A percentile compares a stretch with the other conserved stretches of the same genome.
These are phyloP conservation scores for Saksenaea vasiformis DNA, from an alignment of 371 early-diverging fungal species.

Conservation along the genomic window DNA sequence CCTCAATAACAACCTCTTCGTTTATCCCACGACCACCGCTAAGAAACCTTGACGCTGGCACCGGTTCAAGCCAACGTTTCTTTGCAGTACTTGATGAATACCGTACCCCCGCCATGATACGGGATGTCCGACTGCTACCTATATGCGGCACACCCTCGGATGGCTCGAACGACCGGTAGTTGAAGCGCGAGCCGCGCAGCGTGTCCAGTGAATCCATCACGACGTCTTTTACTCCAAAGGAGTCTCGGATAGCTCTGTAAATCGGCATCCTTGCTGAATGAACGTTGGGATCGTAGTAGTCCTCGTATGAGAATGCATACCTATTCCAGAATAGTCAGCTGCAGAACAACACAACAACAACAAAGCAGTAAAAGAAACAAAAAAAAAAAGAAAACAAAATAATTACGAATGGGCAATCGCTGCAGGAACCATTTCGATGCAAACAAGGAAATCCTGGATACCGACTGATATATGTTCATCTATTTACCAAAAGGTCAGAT, in stretches of 20 bases:
- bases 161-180: slow-evolving; percentile 81
- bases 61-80: slow-evolving; percentile 76
- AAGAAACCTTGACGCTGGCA: slow-evolving; percentile 42
- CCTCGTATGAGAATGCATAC: slow-evolving; percentile 76
- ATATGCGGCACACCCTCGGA: slow-evolving; percentile 65
- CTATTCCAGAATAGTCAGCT: slow-evolving; percentile 17
- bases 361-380: neutral
- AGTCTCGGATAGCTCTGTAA: slow-evolving; percentile 77
- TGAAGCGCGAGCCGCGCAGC: slow-evolving; percentile 75
- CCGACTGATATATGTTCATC: slow-evolving; percentile 79
- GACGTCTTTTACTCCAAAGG: slow-evolving; percentile 83
- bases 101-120: slow-evolving; percentile 79
- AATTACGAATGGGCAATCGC: slow-evolving; percentile 80
- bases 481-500: neutral
- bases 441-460: slow-evolving; percentile 92
- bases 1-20: slow-evolving; percentile 28
- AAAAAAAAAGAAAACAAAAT: neutral
- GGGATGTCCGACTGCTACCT: slow-evolving; percentile 59
- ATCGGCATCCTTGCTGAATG: slow-evolving; percentile 81
- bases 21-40: slow-evolving; percentile 37
- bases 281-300: slow-evolving; percentile 64
- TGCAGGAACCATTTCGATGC: slow-evolving; percentile 89
- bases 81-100: slow-evolving; percentile 74
- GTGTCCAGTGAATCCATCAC: slow-evolving; percentile 81
- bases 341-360: neutral